A percentile compares a stretch with the other conserved stretches of the same genome.
Evolutionary conservation across 2,329 filamentous ascomycete genomes (phyloP).

Genomic region (Penicillium sp.): DNA sequence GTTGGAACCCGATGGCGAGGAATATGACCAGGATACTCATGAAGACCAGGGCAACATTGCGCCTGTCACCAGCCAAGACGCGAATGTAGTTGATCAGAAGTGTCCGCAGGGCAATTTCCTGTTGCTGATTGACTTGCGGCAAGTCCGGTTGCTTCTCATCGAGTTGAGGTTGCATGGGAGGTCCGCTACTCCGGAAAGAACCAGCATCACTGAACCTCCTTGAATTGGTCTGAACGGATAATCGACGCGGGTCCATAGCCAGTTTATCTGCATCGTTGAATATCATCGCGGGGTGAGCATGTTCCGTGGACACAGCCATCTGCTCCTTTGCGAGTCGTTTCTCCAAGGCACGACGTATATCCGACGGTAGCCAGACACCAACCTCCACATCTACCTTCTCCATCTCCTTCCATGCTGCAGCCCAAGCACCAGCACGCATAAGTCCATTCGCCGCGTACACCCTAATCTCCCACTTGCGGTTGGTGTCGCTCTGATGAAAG

Average conservation of each 20-base stretch:
- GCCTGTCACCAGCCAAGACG: slow-evolving; percentile 58
- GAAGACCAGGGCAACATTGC: slow-evolving; percentile 53
- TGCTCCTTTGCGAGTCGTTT: slow-evolving; percentile 51
- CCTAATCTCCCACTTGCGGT: slow-evolving; percentile 69
- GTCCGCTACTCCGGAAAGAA: slow-evolving; percentile 14
- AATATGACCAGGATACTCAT: slow-evolving; percentile 25
- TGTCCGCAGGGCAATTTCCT: slow-evolving; percentile 58
- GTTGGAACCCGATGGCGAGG: slow-evolving; percentile 19
- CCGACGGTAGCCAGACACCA: slow-evolving; percentile 68
- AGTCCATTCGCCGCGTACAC: slow-evolving; percentile 94
- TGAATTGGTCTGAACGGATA: slow-evolving; percentile 19
- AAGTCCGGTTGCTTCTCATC: not conserved
- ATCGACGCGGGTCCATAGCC: slow-evolving; percentile 12
- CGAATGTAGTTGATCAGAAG: slow-evolving; percentile 61
- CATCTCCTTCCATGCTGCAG: slow-evolving; percentile 95
- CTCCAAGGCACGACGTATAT: slow-evolving; percentile 59
- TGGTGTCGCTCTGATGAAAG: slow-evolving; percentile 53
- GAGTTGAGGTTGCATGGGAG: slow-evolving; percentile 5
- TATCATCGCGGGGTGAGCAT: slow-evolving; percentile 19
- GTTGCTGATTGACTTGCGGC: slow-evolving; percentile 17
- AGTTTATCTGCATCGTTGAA: slow-evolving; percentile 16
- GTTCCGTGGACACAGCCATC: slow-evolving; percentile 30
- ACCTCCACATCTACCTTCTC: slow-evolving; percentile 97
- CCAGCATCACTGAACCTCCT: slow-evolving; percentile 20
- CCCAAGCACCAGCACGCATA: slow-evolving; percentile 91